Conservation (phyloP, 2,329 filamentous ascomycete species). For the Cercospora zeae-maydis region DNA sequence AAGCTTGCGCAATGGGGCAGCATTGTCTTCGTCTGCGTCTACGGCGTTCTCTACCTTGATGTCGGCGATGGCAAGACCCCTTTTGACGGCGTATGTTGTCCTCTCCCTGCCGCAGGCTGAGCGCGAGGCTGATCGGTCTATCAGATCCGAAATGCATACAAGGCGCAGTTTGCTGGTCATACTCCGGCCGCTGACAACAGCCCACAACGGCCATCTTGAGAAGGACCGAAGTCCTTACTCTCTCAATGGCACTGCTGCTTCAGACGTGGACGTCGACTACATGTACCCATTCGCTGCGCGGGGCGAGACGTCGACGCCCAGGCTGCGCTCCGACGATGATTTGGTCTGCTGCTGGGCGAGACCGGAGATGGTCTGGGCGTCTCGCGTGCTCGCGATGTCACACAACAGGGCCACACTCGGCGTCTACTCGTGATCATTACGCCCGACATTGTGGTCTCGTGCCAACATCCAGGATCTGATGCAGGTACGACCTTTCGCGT, state of each 20-base stretch:
- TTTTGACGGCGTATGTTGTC: constrained; percentile 58
- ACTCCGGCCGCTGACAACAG: constrained; percentile 8
- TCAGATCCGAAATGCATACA: constrained; percentile 14
- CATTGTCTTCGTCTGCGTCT: constrained; percentile 54
- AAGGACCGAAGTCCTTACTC: neutral
- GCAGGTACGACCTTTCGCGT: neutral
- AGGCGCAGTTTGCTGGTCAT: constrained; percentile 8
- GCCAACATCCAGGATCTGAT: neutral
- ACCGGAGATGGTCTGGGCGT: neutral
- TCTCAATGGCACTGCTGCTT: neutral
- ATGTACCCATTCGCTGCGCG: neutral
- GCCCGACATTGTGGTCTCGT: no score
- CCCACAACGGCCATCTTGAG: constrained; percentile 15
- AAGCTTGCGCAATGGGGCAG: constrained; percentile 62
- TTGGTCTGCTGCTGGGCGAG: neutral
- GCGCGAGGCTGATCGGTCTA: neutral
- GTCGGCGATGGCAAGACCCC: constrained; percentile 42
- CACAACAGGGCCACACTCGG: neutral
- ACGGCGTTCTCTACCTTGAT: constrained; percentile 61
- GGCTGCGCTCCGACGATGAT: neutral
- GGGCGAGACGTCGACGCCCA: neutral
- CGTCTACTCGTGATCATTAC: neutral
- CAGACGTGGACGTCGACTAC: neutral
- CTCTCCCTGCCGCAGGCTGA: constrained; percentile 61
- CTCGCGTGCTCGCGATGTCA: neutral